Evolutionary conservation across 495 filamentous ascomycete species (phyloP).

Genomic region (Pyrenopolyporus hunteri): DNA sequence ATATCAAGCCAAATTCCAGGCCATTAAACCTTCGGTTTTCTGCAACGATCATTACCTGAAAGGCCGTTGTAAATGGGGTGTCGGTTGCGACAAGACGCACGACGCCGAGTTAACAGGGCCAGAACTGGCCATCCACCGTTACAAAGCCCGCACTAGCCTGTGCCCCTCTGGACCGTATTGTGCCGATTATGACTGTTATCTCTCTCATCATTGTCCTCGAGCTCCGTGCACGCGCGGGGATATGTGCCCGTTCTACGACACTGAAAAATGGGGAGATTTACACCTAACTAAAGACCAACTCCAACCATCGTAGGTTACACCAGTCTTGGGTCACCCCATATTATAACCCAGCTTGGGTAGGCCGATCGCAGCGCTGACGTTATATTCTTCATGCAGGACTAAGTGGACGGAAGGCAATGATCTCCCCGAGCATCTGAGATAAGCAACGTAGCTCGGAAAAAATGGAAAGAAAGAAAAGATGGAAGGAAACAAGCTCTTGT

Average conservation of each 20-base stretch:
- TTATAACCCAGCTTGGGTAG: background rate
- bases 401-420: slow-evolving; percentile 36
- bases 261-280: slow-evolving; percentile 40
- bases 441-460: background rate
- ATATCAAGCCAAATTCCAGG: slow-evolving; percentile 42
- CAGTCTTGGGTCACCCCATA: background rate
- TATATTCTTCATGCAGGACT: slow-evolving; percentile 21
- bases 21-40: slow-evolving; percentile 40
- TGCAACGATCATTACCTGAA: slow-evolving; percentile 45
- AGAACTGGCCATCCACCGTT: slow-evolving; percentile 43
- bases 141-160: slow-evolving; percentile 44
- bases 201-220: slow-evolving; percentile 43
- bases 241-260: slow-evolving; percentile 37
- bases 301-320: slow-evolving; percentile 33
- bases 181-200: slow-evolving; percentile 42
- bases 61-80: slow-evolving; percentile 40
- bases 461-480: background rate
- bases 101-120: slow-evolving; percentile 39
- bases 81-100: slow-evolving; percentile 42
- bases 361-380: slow-evolving; percentile 1
- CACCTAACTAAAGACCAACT: slow-evolving; percentile 42
- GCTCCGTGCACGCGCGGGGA: slow-evolving; percentile 34
- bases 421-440: slow-evolving; percentile 37
- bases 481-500: slow-evolving; percentile 13
- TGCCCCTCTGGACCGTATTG: slow-evolving; percentile 41